These are phyloP conservation scores for Staphylotrichum tortipilum DNA, from an alignment of 495 filamentous ascomycete species.

Conservation along the genomic window DNA sequence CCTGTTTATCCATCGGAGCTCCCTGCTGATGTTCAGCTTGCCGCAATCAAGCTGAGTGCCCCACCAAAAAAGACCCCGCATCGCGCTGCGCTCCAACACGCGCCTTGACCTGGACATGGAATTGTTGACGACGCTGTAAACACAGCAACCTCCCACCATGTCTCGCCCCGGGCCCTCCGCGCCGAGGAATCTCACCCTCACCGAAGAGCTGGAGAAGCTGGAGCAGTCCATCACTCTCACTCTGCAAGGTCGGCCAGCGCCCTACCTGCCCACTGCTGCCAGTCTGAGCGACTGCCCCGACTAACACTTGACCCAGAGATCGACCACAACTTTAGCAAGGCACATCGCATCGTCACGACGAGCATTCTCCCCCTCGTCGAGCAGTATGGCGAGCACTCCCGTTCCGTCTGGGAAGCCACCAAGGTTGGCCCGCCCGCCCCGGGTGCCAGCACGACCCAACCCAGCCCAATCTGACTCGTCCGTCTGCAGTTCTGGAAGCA, in stretches of 20 bases:
- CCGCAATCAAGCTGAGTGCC: not conserved
- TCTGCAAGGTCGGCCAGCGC: conserved; percentile 58
- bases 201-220: conserved; percentile 91
- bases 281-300: not conserved
- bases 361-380: conserved; percentile 93
- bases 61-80: conserved; percentile 15
- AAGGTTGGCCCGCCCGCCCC: conserved; percentile 47
- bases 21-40: not conserved
- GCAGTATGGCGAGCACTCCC: conserved; percentile 89
- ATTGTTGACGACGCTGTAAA: conserved; percentile 13
- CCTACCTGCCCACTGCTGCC: conserved; percentile 7
- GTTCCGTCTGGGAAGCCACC: conserved; percentile 91
- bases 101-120: conserved; percentile 5
- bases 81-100: conserved; percentile 2
- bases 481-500: conserved; percentile 85
- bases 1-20: too few relatives aligned
- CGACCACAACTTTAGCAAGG: conserved; percentile 94
- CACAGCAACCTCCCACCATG: conserved; percentile 24
- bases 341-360: conserved; percentile 90
- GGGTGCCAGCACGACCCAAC: too few relatives aligned
- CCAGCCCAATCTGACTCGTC: conserved; percentile 4
- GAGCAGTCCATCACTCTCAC: conserved; percentile 96
- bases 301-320: conserved; percentile 59
- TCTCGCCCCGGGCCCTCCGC: conserved; percentile 39
- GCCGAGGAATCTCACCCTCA: conserved; percentile 65